Evolutionary conservation across 352 stramenopile species (phyloP).

Genomic region (Phytophthora sp.): DNA sequence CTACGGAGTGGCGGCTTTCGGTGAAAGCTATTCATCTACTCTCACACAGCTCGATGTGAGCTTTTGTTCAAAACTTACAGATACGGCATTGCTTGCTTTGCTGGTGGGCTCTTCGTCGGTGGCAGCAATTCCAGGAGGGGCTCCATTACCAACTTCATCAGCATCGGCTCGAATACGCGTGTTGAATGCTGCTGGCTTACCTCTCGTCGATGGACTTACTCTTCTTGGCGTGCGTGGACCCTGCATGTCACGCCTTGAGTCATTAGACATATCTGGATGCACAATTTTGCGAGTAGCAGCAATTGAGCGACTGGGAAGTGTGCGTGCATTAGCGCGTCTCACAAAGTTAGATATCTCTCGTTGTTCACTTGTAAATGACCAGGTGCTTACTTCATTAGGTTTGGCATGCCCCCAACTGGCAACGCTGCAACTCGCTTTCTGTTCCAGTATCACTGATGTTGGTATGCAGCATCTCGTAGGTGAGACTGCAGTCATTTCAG

Average conservation of each 20-base stretch:
- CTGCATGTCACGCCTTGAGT: constrained; percentile 27
- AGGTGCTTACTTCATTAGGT: constrained; percentile 56
- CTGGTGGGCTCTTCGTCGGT: constrained; percentile 37
- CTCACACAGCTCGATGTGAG: constrained; percentile 64
- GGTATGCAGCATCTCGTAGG: constrained; percentile 60
- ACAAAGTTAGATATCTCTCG: constrained; percentile 59
- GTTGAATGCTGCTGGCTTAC: constrained; percentile 47
- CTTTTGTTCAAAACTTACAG: constrained; percentile 58
- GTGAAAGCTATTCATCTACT: constrained; percentile 40
- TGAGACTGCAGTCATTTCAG: constrained; percentile 8
- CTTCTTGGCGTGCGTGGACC: constrained; percentile 51
- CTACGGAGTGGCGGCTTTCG: constrained; percentile 68
- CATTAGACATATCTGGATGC: constrained; percentile 32
- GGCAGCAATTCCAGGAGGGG: constrained; percentile 1
- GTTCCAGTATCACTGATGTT: constrained; percentile 55
- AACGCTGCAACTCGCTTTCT: constrained; percentile 57
- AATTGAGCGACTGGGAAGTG: constrained; percentile 47
- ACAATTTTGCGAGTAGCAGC: constrained; percentile 46
- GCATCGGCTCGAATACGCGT: constrained; percentile 38
- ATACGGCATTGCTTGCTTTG: constrained; percentile 63
- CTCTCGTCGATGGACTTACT: constrained; percentile 62
- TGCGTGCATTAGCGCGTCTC: constrained; percentile 40
- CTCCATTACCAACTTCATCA: background rate
- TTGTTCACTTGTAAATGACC: constrained; percentile 62
- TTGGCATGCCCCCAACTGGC: constrained; percentile 39